Evolutionary conservation across 108 stramenopile species (phyloP), one percentile per base, ranked within the genome.

Genomic region (Cylindrotheca closterium): DNA sequence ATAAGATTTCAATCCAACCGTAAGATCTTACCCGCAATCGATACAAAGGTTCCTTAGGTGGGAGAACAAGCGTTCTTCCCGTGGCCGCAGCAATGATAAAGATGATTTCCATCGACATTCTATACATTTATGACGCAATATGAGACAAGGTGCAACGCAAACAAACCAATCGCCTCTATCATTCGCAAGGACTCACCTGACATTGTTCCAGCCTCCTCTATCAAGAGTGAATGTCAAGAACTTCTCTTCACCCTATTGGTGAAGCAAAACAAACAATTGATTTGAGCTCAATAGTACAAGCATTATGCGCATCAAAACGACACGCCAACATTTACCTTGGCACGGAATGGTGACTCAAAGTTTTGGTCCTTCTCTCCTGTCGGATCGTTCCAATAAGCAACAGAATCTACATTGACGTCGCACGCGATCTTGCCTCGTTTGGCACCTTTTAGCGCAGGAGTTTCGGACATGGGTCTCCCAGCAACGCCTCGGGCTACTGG

Each of bases 341-440:
- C 53, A 32, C 58, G 67, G 63, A 91, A 91, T 7, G 90, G 90
- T n/a, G 85, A 81, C 15, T 63, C 10, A 55, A 83, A 89, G 26
- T 70, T 46, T 51, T 47, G 22, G 51, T 92, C 86, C 12, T 47
- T 63, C 3, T 63, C 50, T 15, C 83, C 80, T 47, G 87, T 83
- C 4, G 86, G 86, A 58, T 88, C 84, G 51, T 93, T 89, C 88
- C 88, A 93, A 60, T 93, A 93, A 0, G 85, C 88, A 49, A 93
- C 58, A 12, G 81, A 80, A 60, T 89, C 87, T 8, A 92, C 82
- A 55, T 88, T 77, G 25, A 89, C 55, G 31, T 92, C 91, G 48
- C 88, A 89, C 28, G 84, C 67, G 28, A 92, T 72, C 17, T 73
- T 71, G 5, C 77, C 91, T 27, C 91, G 82, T 28, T 75, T 70